These are phyloP conservation scores for Hyaloperonospora arabidopsidis DNA, from an alignment of 352 stramenopile species.

Conservation along the genomic window DNA sequence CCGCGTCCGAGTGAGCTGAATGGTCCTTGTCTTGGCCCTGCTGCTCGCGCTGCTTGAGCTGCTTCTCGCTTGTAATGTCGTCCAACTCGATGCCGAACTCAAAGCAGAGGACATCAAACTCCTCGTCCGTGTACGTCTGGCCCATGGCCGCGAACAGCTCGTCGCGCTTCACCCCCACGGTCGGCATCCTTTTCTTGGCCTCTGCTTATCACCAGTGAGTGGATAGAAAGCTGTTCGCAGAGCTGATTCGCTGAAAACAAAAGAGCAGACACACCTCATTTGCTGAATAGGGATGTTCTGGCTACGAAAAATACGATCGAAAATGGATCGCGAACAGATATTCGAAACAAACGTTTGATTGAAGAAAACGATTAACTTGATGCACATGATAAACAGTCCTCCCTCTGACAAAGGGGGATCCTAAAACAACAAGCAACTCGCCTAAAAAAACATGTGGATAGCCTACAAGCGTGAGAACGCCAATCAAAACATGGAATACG, in stretches of 20 bases:
- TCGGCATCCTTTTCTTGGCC: constrained; percentile 89
- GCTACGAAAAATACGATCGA: too few relatives aligned
- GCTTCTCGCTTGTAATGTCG: constrained; percentile 82
- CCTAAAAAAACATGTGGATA: too few relatives aligned
- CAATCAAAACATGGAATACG: too few relatives aligned
- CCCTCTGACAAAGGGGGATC: too few relatives aligned
- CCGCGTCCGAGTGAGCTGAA: constrained; percentile 67
- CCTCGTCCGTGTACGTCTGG: constrained; percentile 95
- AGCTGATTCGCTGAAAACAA: constrained; percentile 4
- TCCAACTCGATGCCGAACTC: constrained; percentile 99
- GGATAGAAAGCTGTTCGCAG: constrained; percentile 2
- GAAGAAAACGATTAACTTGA: too few relatives aligned
- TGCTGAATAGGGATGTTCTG: not conserved
- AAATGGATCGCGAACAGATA: too few relatives aligned
- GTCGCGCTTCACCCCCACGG: constrained; percentile 94
- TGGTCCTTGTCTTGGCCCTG: constrained; percentile 58
- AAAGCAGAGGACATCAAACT: constrained; percentile 99
- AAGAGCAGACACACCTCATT: not conserved
- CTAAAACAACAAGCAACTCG: too few relatives aligned
- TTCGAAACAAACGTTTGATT: too few relatives aligned
- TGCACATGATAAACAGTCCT: too few relatives aligned
- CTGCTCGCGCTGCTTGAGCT: constrained; percentile 77
- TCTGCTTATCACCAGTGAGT: constrained; percentile 6
- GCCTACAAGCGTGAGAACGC: too few relatives aligned
- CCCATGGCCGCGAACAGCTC: constrained; percentile 95